Percentiles rank a stretch among this genome's conserved stretches.
Conservation (phyloP, 768 basidiomycete genomes). For the Tulasnella sp. region DNA sequence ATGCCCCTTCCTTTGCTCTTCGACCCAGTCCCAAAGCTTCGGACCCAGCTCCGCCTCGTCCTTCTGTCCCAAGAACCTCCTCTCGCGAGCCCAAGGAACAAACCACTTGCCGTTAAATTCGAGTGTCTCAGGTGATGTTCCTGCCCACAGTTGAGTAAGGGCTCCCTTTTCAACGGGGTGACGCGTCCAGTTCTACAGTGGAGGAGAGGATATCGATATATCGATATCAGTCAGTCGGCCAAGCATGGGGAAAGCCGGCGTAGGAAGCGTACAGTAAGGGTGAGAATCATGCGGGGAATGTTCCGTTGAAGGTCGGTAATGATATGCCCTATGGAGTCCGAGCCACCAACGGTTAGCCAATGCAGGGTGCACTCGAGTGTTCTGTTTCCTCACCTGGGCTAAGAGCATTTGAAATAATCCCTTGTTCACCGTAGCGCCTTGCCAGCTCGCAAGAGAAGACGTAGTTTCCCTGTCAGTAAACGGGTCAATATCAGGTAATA, state of each 20-base stretch:
- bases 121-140: slow-evolving; percentile 11
- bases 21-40: slow-evolving; percentile 18
- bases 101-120: slow-evolving; percentile 12
- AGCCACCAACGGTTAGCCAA: neutral
- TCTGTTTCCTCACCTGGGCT: slow-evolving; percentile 13
- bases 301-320: neutral
- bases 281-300: neutral
- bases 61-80: neutral
- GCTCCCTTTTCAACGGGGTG: slow-evolving; percentile 10
- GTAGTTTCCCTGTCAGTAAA: slow-evolving; percentile 14
- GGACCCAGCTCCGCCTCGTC: slow-evolving; percentile 1
- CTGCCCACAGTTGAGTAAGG: slow-evolving; percentile 14
- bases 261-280: neutral
- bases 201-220: too few species aligned
- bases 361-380: neutral
- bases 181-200: neutral
- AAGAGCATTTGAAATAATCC: slow-evolving; percentile 16
- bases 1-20: slow-evolving; percentile 18
- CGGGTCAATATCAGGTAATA: neutral
- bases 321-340: neutral
- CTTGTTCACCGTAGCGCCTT: slow-evolving; percentile 21
- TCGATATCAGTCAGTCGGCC: neutral
- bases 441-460: slow-evolving; percentile 21
- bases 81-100: slow-evolving; percentile 17
- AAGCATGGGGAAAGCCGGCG: neutral